These are phyloP conservation scores for Trifolium dubium DNA, from an alignment of 306 rosid genomes.

Conservation along the genomic window DNA sequence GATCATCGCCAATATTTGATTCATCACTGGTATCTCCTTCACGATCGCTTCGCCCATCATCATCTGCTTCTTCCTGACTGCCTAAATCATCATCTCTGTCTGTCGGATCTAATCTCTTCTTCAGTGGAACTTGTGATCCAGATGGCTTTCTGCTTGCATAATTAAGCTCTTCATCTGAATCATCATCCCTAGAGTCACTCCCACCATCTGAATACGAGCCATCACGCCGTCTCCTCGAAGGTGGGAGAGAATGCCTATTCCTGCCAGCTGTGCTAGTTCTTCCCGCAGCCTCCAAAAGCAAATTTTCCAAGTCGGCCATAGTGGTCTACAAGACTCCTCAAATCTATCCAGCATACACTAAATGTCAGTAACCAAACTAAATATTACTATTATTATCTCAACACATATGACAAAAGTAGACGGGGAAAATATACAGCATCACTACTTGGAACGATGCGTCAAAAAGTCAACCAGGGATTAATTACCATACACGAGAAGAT, in stretches of 20 bases:
- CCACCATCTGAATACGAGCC: conserved; percentile 78
- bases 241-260: conserved; percentile 62
- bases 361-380: conserved; percentile 12
- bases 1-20: conserved; percentile 86
- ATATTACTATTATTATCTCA: neutral
- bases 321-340: conserved; percentile 12
- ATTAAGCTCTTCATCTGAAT: conserved; percentile 61
- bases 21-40: conserved; percentile 74
- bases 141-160: conserved; percentile 65
- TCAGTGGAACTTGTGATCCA: conserved; percentile 76
- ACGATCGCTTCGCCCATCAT: conserved; percentile 56
- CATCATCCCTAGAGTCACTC: conserved; percentile 80
- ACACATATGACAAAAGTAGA: conserved; percentile 10
- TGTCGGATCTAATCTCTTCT: conserved; percentile 78
- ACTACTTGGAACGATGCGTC: neutral
- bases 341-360: conserved; percentile 39
- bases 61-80: conserved; percentile 75
- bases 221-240: conserved; percentile 65
- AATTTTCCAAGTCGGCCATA: conserved; percentile 87
- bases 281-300: conserved; percentile 96
- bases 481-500: neutral
- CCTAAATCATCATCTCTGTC: conserved; percentile 77
- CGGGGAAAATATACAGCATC: neutral
- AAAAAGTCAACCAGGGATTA: neutral
- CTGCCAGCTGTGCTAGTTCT: conserved; percentile 79